These are phyloP conservation scores for Pholiota conissans DNA, from an alignment of 768 basidiomycete genomes.

Conservation along the genomic window DNA sequence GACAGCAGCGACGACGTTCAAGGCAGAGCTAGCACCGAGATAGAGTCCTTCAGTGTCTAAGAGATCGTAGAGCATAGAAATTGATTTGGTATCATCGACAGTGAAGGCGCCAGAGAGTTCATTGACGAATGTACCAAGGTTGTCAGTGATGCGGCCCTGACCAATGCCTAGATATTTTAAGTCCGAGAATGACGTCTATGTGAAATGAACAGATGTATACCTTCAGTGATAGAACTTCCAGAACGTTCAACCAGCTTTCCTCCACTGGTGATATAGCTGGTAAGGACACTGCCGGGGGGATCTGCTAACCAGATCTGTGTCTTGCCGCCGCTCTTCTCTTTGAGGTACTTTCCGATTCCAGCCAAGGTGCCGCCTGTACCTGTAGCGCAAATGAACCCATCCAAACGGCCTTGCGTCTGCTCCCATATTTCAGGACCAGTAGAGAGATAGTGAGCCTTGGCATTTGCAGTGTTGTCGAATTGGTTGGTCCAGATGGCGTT, in stretches of 20 bases:
- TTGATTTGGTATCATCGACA: constrained; percentile 86
- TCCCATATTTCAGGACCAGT: constrained; percentile 98
- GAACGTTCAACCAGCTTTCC: constrained; percentile 72
- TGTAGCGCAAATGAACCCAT: constrained; percentile 93
- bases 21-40: constrained; percentile 88
- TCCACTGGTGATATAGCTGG: constrained; percentile 79
- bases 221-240: constrained; percentile 93
- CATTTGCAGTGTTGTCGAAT: constrained; percentile 95
- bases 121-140: constrained; percentile 79
- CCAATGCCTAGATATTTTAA: constrained; percentile 71
- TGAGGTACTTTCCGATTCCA: constrained; percentile 80
- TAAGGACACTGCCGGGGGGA: constrained; percentile 92
- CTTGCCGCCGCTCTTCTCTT: constrained; percentile 76
- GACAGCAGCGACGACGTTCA: constrained; percentile 93
- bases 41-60: constrained; percentile 93
- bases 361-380: constrained; percentile 97
- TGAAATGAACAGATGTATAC: constrained; percentile 35
- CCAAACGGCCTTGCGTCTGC: constrained; percentile 75
- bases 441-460: constrained; percentile 80
- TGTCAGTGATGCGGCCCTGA: constrained; percentile 93
- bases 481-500: constrained; percentile 98
- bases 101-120: constrained; percentile 81
- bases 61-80: constrained; percentile 91
- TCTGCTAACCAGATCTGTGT: constrained; percentile 94
- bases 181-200: neutral